These are phyloP conservation scores for Boletus rufocinnamomeus DNA, from an alignment of 768 basidiomycete species.

Conservation along the genomic window DNA sequence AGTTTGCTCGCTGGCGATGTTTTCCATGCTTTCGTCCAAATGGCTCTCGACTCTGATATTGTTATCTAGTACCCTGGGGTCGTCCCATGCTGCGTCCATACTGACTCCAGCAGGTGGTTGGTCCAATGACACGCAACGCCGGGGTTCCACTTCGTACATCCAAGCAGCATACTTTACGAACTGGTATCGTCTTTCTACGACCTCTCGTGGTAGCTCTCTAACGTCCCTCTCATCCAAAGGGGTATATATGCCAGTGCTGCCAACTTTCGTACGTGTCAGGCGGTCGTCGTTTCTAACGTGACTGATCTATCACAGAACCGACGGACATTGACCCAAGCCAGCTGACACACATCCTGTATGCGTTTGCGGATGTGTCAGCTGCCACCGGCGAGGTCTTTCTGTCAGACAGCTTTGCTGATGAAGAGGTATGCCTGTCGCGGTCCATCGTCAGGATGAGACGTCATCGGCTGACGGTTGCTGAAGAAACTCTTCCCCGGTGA, in stretches of 20 bases:
- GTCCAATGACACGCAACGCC: conserved; percentile 11
- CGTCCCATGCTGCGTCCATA: conserved; percentile 16
- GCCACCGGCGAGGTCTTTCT: conserved; percentile 62
- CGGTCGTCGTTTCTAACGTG: background rate
- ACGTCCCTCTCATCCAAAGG: conserved; percentile 29
- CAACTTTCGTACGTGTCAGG: conserved; percentile 54
- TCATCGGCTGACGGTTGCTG: conserved; percentile 10
- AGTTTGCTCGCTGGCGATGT: conserved; percentile 2
- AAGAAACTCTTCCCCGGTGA: conserved; percentile 75
- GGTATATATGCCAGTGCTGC: conserved; percentile 66
- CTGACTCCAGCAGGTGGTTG: background rate
- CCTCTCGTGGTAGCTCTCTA: background rate
- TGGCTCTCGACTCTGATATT: conserved; percentile 12
- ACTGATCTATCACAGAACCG: conserved; percentile 48
- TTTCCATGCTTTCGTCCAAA: background rate
- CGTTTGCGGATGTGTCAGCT: conserved; percentile 73
- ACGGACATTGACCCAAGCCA: conserved; percentile 57
- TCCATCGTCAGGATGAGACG: background rate
- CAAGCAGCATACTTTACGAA: conserved; percentile 41
- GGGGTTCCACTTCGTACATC: conserved; percentile 27
- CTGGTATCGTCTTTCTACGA: conserved; percentile 24
- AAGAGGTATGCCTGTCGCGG: conserved; percentile 44
- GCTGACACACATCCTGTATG: conserved; percentile 77
- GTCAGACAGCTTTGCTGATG: conserved; percentile 76
- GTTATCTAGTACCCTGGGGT: conserved; percentile 11